A percentile compares a stretch with the other conserved stretches of the same genome.
phyloP scores from a whole-genome alignment of 2,329 filamentous ascomycete genomes.

The Xylariaceae sp. region DNA sequence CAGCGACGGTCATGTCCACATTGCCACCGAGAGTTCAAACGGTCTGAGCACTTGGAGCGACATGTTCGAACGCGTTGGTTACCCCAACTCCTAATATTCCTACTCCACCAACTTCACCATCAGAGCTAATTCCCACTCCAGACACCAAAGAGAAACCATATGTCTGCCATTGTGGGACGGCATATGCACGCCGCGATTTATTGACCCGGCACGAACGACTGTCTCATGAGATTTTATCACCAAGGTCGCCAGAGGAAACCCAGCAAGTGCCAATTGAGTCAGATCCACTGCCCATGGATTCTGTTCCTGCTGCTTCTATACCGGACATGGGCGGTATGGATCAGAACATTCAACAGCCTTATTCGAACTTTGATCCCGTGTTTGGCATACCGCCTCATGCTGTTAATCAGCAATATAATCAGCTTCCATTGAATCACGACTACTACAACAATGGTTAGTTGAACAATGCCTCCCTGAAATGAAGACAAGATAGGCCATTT shows the following conservation, averaged over 20 bases:
- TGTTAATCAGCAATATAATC: conserved; percentile 28
- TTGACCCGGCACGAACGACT: conserved; percentile 49
- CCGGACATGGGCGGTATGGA: conserved; percentile 39
- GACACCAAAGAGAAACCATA: conserved; percentile 54
- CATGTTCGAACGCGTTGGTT: conserved; percentile 50
- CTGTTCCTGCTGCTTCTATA: conserved; percentile 37
- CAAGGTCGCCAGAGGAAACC: conserved; percentile 35
- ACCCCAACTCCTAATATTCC: conserved; percentile 32
- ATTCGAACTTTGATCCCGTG: conserved; percentile 27
- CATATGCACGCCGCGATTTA: conserved; percentile 49
- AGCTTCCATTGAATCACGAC: conserved; percentile 30
- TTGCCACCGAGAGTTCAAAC: conserved; percentile 48
- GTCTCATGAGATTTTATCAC: conserved; percentile 37
- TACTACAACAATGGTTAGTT: conserved; percentile 34
- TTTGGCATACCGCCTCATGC: conserved; percentile 27
- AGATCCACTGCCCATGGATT: conserved; percentile 28
- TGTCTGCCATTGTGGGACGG: conserved; percentile 47
- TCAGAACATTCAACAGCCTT: conserved; percentile 31
- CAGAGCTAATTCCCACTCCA: conserved; percentile 27
- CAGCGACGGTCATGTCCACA: conserved; percentile 42
- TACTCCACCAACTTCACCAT: conserved; percentile 25
- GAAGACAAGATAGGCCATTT: conserved; percentile 1
- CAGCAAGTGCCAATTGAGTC: conserved; percentile 33
- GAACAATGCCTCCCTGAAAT: conserved; percentile 1
- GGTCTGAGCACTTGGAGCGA: conserved; percentile 50